Evolutionary conservation across 306 rosid genomes (phyloP), one percentile per base, ranked within the genome.

Genomic region (Cucurbita pepo): DNA sequence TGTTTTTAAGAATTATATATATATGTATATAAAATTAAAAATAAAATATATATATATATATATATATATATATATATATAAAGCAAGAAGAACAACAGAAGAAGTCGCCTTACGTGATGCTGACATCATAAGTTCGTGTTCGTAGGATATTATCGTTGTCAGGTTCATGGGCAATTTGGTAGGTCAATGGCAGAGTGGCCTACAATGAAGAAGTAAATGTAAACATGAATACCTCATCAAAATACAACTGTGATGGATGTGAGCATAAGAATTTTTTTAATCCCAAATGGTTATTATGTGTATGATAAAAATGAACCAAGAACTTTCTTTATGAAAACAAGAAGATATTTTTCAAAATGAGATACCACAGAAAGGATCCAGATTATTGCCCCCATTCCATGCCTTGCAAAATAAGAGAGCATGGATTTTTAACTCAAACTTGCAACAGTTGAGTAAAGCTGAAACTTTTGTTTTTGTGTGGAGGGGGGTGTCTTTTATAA

Each of bases 61-160:
- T n/a, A n/a, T n/a, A n/a, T n/a, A n/a, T n/a, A n/a, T n/a, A n/a
- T n/a, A n/a, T n/a, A n/a, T n/a, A n/a, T n/a, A 12, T 2, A 61
- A 75, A 56, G 75, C 15, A 19, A 10, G 6, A 10, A 36, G 51
- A 15, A n/a, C 53, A 71, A 34, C 7, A 64, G 2, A 56, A 37
- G 52, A 67, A 21, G 53, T 38, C 15, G 7, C 54, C 96, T 83
- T 89, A 94, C 97, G 99, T 87, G 77, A 94, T 89, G 88, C 92
- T 91, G 79, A 94, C 86, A 69, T 90, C 99, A 51, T 94, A 91
- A 2, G 99, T 91, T 75, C 97, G 88, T 43, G 99, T 94, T 40
- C 92, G 88, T 67, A 94, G 82, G 78, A 91, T 94, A 79, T 94
- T 89, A 79, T 94, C 97, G 69, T 94, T 90, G 11, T 89, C 96